Conservation (phyloP, 345 rosid species). For the Crucihimalaya himalaica region DNA sequence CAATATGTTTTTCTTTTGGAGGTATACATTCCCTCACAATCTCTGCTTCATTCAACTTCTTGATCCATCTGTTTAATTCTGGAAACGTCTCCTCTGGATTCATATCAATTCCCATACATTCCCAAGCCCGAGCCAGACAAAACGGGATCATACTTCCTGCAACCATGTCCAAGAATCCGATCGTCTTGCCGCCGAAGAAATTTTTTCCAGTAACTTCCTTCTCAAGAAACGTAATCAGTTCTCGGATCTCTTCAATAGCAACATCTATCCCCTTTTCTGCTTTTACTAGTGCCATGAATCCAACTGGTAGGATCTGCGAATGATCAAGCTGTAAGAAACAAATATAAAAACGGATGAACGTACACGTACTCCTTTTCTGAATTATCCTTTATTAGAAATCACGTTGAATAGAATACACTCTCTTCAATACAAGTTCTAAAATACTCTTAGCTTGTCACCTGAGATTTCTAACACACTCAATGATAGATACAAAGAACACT, state of each 20-base stretch:
- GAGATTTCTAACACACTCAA: too few species aligned
- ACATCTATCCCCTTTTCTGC: constrained; percentile 9
- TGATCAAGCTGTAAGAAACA: not conserved
- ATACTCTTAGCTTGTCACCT: too few species aligned
- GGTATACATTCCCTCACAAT: constrained; percentile 23
- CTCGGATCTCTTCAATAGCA: constrained; percentile 20
- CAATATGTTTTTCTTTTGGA: constrained; percentile 4
- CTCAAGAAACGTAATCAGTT: constrained; percentile 31
- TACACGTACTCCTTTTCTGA: too few species aligned
- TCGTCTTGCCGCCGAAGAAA: constrained; percentile 39
- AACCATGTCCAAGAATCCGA: constrained; percentile 37
- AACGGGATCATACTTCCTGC: constrained; percentile 20
- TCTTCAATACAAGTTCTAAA: too few species aligned
- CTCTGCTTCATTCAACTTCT: constrained; percentile 1
- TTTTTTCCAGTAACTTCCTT: constrained; percentile 34
- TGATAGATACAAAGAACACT: too few species aligned
- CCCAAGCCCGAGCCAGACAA: constrained; percentile 19
- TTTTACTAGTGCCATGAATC: not conserved
- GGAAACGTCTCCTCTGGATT: constrained; percentile 9
- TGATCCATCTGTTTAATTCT: constrained; percentile 3
- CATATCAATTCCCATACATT: constrained; percentile 24
- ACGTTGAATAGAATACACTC: too few species aligned
- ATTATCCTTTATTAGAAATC: too few species aligned
- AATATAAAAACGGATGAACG: too few species aligned
- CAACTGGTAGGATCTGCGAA: constrained; percentile 4